Evolutionary conservation across 2,329 filamentous ascomycete species (phyloP), one percentile per base, ranked within the genome.

Genomic region (Mycogone perniciosa): DNA sequence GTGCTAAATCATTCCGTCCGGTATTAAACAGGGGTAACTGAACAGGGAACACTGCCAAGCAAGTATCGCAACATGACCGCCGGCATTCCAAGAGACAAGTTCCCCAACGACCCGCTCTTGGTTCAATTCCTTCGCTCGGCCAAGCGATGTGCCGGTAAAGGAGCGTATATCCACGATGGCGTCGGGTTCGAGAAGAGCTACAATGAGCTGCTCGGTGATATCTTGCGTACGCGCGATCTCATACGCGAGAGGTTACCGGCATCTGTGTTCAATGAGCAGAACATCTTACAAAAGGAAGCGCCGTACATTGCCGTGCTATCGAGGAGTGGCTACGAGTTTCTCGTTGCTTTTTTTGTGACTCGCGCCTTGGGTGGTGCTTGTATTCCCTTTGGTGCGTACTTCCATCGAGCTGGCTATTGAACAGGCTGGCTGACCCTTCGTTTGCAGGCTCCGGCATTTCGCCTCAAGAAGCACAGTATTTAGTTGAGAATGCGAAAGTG

Each of bases 311-410:
- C 42, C 5, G 44, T 54, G 11, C 54, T 59, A 10, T 52, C 57
- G 13, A 31, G 33, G 20, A 54, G 54, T 7, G 58, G 59, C 5
- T 62, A 62, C 38, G 59, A 60, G 39, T 60, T 60, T 27, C 40
- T 59, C 8, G 59, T 62, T 5, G 59, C 57, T 3, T 60, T 59
- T 33, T 59, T 60, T 26, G 55, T 56, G 7, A 48, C 52, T 20
- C 54, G 56, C 7, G 59, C 51, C 4, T 34, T 62, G 4, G 59
- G 56, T 4, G 57, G 57, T 11, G 57, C 56, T 5, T 55, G 51
- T 11, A 43, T 59, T 11, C 54, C 59, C 2, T 33, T 60, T 26
- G 53, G 57, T 58, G 35, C 13, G 52, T 44, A 31, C 2, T 9
- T 29, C 11, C 27, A 7, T 29, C 7, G 9, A 7, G 31, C 11